Evolutionary conservation across 257 asterid genomes (phyloP).

Genomic region (Marsdenia floribunda): DNA sequence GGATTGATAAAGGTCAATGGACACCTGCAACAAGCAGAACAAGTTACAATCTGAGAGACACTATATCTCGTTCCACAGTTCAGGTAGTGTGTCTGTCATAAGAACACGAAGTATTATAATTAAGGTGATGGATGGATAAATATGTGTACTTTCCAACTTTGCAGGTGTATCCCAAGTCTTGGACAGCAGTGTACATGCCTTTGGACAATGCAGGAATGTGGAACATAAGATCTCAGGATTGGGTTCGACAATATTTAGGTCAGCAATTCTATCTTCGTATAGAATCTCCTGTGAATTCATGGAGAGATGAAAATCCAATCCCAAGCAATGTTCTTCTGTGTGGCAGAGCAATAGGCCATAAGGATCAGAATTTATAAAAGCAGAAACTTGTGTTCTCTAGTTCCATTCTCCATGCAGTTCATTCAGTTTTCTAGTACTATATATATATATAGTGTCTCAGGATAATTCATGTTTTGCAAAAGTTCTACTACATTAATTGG

Average conservation of each 20-base stretch:
- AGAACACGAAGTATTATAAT: neutral
- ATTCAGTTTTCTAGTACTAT: too few relatives aligned
- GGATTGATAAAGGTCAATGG: conserved; percentile 44
- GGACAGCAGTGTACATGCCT: conserved; percentile 42
- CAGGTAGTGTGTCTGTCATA: conserved; percentile 16
- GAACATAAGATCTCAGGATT: conserved; percentile 39
- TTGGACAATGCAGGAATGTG: conserved; percentile 46
- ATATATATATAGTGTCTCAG: too few relatives aligned
- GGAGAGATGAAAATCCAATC: conserved; percentile 41
- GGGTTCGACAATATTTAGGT: conserved; percentile 40
- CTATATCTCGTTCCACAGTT: conserved; percentile 38
- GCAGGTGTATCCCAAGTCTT: conserved; percentile 36
- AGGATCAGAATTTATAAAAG: neutral
- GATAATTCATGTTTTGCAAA: too few relatives aligned
- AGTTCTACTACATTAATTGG: too few relatives aligned
- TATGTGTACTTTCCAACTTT: neutral
- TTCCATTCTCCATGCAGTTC: neutral
- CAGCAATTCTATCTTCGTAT: conserved; percentile 40
- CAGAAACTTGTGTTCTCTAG: neutral
- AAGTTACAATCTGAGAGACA: conserved; percentile 33
- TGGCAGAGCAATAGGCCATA: conserved; percentile 36
- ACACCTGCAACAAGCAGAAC: conserved; percentile 34
- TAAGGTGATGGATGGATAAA: too few relatives aligned
- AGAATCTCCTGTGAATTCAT: conserved; percentile 32
- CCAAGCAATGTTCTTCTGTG: conserved; percentile 35